Evolutionary conservation across 2,329 filamentous ascomycete species (phyloP), one percentile per base, ranked within the genome.

Genomic region (Aspergillus sergii): DNA sequence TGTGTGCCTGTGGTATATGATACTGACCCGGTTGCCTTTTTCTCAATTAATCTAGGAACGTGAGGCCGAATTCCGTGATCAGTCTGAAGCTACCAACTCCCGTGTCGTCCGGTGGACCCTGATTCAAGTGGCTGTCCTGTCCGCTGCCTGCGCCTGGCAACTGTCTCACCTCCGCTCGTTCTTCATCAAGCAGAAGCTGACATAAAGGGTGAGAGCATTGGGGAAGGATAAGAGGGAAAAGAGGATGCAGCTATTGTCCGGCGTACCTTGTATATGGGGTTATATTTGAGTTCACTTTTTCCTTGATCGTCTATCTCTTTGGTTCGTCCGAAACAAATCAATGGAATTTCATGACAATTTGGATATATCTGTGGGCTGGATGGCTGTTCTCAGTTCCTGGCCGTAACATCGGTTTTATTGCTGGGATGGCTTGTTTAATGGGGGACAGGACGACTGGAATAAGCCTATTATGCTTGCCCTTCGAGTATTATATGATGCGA

Each of bases 121-220:
- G 68, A 90, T 98, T 70, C 95, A 99, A 81, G 83, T 98, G 64
- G 86, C 89, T 58, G 88, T 98, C 43, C 84, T 99, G 59, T 92
- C 89, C 60, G 85, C 90, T 61, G 97, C 95, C 39, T 99, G 95
- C 81, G 92, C 93, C 65, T 99, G 95, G 95, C 95, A 99, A 80
- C 85, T 99, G 54, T 96, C 93, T 59, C 94, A 99, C 81, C 86
- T 99, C 72, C 88, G 95, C 71, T 91, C 92, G 54, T 99, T 99
- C 87, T 99, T 99, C 84, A 99, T 99, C 85, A 99, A 99, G 87
- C 94, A 98, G 84, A 99, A 99, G 86, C 89, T 99, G 78, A 98
- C 95, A 64, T 99, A 88, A 80, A 72, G 16, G 12, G 45, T 4
- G 10, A 32, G 11, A 19, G 39, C 16, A 43, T n/a, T 41, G 21